phyloP scores from a whole-genome alignment of 2,329 filamentous ascomycete species.

The Pseudonectria buxi region DNA sequence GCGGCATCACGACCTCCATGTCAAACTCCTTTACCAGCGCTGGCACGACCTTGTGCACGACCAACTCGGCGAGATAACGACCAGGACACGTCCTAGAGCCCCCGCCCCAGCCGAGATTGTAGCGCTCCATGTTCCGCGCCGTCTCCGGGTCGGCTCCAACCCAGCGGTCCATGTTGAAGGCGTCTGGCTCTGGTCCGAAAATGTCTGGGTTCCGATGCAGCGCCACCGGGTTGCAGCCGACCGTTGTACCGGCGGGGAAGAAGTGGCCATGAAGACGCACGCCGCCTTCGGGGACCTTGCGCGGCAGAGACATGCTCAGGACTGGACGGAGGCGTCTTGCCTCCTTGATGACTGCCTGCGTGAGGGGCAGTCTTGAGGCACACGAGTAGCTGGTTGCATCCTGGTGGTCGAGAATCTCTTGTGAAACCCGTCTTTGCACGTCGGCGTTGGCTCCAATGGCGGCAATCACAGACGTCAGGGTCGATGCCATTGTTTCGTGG shows the following conservation, averaged over 20 bases:
- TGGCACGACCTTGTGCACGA: constrained; percentile 39
- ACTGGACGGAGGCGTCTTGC: constrained; percentile 45
- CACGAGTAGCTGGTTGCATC: constrained; percentile 16
- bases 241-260: constrained; percentile 39
- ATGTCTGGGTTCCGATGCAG: constrained; percentile 44
- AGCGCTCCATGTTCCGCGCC: constrained; percentile 37
- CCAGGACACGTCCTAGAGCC: constrained; percentile 46
- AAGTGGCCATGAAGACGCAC: constrained; percentile 32
- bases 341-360: constrained; percentile 43
- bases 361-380: constrained; percentile 25
- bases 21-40: constrained; percentile 39
- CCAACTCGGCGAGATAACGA: constrained; percentile 42
- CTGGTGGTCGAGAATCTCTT: constrained; percentile 22
- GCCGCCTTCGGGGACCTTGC: constrained; percentile 33
- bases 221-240: constrained; percentile 44
- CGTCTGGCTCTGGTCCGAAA: constrained; percentile 39
- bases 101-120: constrained; percentile 46
- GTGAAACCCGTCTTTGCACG: constrained; percentile 26
- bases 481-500: constrained; percentile 48
- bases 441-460: constrained; percentile 36
- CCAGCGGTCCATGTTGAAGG: constrained; percentile 44
- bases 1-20: constrained; percentile 33
- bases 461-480: constrained; percentile 41
- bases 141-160: constrained; percentile 23
- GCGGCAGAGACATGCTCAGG: constrained; percentile 44